A percentile compares a stretch with the other conserved stretches of the same genome.
Conservation (phyloP, 2,329 filamentous ascomycete genomes). For the Fusarium illudens region DNA sequence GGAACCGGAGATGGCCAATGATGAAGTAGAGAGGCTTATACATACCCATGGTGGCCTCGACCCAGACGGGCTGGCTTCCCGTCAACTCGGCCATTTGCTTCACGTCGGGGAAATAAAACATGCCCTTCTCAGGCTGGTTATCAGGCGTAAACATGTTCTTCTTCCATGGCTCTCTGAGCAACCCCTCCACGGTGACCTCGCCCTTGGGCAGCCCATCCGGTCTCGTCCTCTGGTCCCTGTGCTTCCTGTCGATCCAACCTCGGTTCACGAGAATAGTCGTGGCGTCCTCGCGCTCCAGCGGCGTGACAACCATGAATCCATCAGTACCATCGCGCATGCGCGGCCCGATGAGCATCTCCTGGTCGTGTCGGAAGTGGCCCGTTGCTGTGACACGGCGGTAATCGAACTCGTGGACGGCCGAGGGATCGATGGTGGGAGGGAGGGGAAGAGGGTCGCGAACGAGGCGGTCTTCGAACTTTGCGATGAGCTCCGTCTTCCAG, state of each 20-base stretch:
- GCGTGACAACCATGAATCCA: slow-evolving; percentile 91
- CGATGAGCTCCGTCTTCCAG: slow-evolving; percentile 94
- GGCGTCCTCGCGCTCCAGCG: slow-evolving; percentile 75
- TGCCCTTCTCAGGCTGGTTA: slow-evolving; percentile 81
- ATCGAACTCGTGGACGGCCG: slow-evolving; percentile 88
- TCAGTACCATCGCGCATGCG: slow-evolving; percentile 88
- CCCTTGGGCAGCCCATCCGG: slow-evolving; percentile 72
- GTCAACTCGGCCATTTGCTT: slow-evolving; percentile 85
- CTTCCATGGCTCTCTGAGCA: slow-evolving; percentile 91
- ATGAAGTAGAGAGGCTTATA: slow-evolving; percentile 19
- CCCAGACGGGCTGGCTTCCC: slow-evolving; percentile 88
- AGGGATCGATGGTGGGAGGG: slow-evolving; percentile 81
- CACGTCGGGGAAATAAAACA: slow-evolving; percentile 97
- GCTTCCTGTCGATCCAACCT: slow-evolving; percentile 88
- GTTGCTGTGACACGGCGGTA: slow-evolving; percentile 83
- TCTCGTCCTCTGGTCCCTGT: slow-evolving; percentile 71
- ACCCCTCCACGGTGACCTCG: slow-evolving; percentile 80
- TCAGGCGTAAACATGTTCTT: slow-evolving; percentile 98
- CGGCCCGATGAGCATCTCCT: slow-evolving; percentile 96
- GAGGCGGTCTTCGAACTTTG: slow-evolving; percentile 90
- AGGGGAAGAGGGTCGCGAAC: slow-evolving; percentile 85
- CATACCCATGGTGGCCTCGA: slow-evolving; percentile 93
- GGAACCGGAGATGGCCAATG: background rate
- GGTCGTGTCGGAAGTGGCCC: slow-evolving; percentile 82
- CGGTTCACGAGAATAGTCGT: slow-evolving; percentile 86